These are phyloP conservation scores for Santalum album DNA, from an alignment of 164 flowering plant species.

Conservation along the genomic window DNA sequence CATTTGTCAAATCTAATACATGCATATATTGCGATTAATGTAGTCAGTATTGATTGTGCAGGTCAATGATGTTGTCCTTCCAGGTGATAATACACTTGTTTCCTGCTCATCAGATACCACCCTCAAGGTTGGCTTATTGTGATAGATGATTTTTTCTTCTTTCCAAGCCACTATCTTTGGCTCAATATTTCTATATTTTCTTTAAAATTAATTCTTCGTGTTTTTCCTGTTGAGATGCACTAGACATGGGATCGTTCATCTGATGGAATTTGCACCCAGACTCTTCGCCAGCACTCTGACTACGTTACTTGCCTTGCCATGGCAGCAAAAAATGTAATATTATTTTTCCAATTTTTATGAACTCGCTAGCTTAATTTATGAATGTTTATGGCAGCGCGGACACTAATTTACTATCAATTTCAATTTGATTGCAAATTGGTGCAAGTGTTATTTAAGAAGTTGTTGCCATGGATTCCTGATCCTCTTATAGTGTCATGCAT, in stretches of 20 bases:
- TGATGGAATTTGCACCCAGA: conserved; percentile 74
- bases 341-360: conserved; percentile 13
- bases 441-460: neutral
- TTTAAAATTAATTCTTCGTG: neutral
- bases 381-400: no score
- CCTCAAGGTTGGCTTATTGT: conserved; percentile 60
- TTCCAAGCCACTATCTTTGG: neutral
- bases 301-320: conserved; percentile 94
- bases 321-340: conserved; percentile 80
- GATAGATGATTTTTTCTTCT: no score
- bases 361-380: no score
- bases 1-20: neutral
- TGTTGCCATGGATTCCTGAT: conserved; percentile 36
- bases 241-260: conserved; percentile 87
- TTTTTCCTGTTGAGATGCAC: conserved; percentile 7
- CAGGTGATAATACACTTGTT: conserved; percentile 67
- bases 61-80: conserved; percentile 92
- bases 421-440: conserved; percentile 5
- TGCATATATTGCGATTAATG: neutral
- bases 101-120: conserved; percentile 97
- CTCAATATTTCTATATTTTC: no score
- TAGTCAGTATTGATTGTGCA: conserved; percentile 24
- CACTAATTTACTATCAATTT: no score
- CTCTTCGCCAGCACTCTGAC: conserved; percentile 87
- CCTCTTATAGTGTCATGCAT: conserved; percentile 59